These are phyloP conservation scores for Acrodontium crateriforme DNA, from an alignment of 2,329 filamentous ascomycete species.

Conservation along the genomic window DNA sequence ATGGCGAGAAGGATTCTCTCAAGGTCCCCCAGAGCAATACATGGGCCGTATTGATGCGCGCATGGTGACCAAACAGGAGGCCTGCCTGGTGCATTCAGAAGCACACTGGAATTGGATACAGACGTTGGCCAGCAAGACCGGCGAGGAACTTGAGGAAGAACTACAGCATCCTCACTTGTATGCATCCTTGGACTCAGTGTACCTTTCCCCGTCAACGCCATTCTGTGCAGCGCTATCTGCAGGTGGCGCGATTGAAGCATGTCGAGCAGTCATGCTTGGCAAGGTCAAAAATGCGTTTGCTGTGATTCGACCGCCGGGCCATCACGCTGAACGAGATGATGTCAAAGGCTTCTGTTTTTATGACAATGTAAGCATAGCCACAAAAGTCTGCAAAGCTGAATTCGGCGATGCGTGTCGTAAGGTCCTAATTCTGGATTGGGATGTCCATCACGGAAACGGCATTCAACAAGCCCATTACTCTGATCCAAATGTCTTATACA, in stretches of 20 bases:
- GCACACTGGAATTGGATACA: conserved; percentile 70
- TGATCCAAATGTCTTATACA: conserved; percentile 88
- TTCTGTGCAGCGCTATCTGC: conserved; percentile 71
- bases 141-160: conserved; percentile 20
- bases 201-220: conserved; percentile 25
- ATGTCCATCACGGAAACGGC: conserved; percentile 71
- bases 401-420: conserved; percentile 73
- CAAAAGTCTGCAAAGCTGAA: conserved; percentile 71
- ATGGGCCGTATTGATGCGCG: conserved; percentile 62
- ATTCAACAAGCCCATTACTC: conserved; percentile 94
- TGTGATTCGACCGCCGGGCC: conserved; percentile 85
- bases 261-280: conserved; percentile 72
- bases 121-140: conserved; percentile 32
- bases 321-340: conserved; percentile 77
- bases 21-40: conserved; percentile 29
- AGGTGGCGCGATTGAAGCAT: conserved; percentile 90
- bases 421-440: conserved; percentile 85
- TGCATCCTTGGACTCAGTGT: conserved; percentile 32
- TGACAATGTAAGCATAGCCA: conserved; percentile 91
- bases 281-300: conserved; percentile 90
- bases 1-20: conserved; percentile 25
- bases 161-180: conserved; percentile 50
- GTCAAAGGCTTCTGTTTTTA: conserved; percentile 95
- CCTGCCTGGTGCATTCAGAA: conserved; percentile 64
- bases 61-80: conserved; percentile 64